Evolutionary conservation across 306 rosid species (phyloP).

Genomic region (Cucurbita moschata): DNA sequence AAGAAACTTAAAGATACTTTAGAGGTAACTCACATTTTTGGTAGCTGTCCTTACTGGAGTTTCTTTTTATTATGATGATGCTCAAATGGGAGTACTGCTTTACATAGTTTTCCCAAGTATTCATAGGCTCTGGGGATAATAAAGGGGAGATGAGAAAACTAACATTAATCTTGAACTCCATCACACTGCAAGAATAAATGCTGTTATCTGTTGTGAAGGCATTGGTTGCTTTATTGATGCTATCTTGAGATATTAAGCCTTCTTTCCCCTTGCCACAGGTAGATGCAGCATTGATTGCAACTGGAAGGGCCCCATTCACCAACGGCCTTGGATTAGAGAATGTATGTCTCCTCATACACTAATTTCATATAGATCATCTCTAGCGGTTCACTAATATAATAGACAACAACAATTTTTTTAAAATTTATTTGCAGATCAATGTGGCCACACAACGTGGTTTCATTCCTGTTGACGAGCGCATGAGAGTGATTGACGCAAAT

Average conservation of each 20-base stretch:
- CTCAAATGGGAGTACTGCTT: neutral
- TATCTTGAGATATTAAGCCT: neutral
- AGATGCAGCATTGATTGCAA: slow-evolving; percentile 91
- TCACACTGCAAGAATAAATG: neutral
- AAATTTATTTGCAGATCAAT: slow-evolving; percentile 46
- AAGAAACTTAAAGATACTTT: slow-evolving; percentile 77
- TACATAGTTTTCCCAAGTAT: neutral
- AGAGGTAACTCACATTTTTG: slow-evolving; percentile 47
- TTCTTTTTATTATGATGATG: neutral
- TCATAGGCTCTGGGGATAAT: neutral
- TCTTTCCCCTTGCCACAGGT: slow-evolving; percentile 39
- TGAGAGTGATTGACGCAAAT: slow-evolving; percentile 62
- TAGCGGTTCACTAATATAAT: neutral
- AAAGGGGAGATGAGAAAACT: neutral
- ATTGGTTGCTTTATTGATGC: neutral
- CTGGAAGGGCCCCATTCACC: slow-evolving; percentile 97
- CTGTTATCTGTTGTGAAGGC: neutral
- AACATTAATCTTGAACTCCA: neutral
- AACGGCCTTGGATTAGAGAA: slow-evolving; percentile 90
- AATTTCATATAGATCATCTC: neutral
- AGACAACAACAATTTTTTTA: neutral
- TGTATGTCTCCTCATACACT: slow-evolving; percentile 33
- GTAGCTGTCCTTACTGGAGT: neutral
- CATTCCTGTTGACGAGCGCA: slow-evolving; percentile 85
- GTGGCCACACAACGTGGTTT: slow-evolving; percentile 80